Evolutionary conservation across 345 rosid species (phyloP).

Genomic region (Populus deltoides): DNA sequence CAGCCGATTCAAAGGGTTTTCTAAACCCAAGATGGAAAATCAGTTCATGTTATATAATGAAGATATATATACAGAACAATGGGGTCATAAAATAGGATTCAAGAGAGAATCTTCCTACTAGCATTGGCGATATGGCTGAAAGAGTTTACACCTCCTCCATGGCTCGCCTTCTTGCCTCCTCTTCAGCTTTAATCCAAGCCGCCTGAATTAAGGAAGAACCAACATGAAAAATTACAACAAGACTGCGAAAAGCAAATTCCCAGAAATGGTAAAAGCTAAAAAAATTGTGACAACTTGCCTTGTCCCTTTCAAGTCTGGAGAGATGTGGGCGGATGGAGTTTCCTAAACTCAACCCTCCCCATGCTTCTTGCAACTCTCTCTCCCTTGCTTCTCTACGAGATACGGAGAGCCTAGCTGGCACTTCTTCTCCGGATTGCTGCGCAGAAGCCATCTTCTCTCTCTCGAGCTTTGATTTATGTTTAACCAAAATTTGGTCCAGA

Average conservation of each 20-base stretch:
- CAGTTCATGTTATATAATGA: background rate
- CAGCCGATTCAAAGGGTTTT: background rate
- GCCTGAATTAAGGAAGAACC: constrained; percentile 42
- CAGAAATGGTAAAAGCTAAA: background rate
- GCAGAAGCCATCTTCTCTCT: constrained; percentile 50
- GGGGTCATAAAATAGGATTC: background rate
- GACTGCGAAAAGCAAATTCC: background rate
- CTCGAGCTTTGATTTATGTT: constrained; percentile 57
- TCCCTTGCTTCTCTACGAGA: constrained; percentile 69
- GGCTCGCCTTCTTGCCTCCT: constrained; percentile 59
- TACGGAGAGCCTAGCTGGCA: constrained; percentile 22
- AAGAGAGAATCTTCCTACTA: background rate
- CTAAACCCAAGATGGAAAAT: background rate
- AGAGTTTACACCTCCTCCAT: constrained; percentile 4
- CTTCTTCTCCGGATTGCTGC: constrained; percentile 29
- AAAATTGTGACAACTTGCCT: constrained; percentile 41
- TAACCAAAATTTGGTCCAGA: constrained; percentile 51
- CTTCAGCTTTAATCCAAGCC: constrained; percentile 88
- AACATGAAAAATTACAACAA: constrained; percentile 7
- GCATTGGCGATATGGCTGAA: background rate
- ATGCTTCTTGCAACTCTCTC: constrained; percentile 76
- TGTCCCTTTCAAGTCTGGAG: constrained; percentile 80
- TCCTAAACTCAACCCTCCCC: constrained; percentile 89
- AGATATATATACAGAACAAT: background rate
- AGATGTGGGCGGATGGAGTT: constrained; percentile 63